phyloP scores from a whole-genome alignment of 163 green algal species.

The Chlamydomonas reinhardtii region DNA sequence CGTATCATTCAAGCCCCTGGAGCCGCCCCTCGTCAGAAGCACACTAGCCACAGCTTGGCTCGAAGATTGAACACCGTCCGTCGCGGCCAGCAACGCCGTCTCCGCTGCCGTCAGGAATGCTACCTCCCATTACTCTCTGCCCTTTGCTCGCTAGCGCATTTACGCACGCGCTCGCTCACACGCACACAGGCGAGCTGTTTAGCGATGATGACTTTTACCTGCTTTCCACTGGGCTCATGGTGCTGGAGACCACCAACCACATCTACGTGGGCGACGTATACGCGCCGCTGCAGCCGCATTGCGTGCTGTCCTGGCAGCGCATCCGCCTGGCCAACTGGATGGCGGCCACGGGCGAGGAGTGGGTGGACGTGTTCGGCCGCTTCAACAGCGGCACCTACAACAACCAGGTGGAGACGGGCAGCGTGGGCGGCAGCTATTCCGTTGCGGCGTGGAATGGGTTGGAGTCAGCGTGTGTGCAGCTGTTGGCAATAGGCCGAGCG shows the following conservation, averaged over 20 bases:
- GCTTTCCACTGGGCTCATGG: conserved; percentile 52
- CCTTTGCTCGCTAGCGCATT: no score
- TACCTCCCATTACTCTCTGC: no score
- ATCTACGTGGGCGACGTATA: conserved; percentile 64
- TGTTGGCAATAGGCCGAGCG: no score
- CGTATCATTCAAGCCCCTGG: no score
- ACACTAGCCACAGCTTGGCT: no score
- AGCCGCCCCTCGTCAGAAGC: no score
- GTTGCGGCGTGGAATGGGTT: not conserved
- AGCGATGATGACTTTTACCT: conserved; percentile 77
- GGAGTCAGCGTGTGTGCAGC: no score
- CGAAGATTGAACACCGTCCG: no score
- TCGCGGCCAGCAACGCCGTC: no score
- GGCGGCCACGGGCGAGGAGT: conserved; percentile 68
- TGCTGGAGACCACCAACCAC: conserved; percentile 84
- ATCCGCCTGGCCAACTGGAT: conserved; percentile 79
- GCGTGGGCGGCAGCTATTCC: not conserved
- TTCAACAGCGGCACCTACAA: conserved; percentile 86
- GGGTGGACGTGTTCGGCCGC: conserved; percentile 57
- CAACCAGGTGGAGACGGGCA: conserved; percentile 79
- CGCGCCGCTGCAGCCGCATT: not conserved
- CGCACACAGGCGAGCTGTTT: conserved; percentile 72
- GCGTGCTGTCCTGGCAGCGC: conserved; percentile 79
- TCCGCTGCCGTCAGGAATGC: no score
- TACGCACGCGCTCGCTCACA: no score